Base-by-base conservation (phyloP, 345 rosid genomes). In the Murraya koenigii region DNA sequence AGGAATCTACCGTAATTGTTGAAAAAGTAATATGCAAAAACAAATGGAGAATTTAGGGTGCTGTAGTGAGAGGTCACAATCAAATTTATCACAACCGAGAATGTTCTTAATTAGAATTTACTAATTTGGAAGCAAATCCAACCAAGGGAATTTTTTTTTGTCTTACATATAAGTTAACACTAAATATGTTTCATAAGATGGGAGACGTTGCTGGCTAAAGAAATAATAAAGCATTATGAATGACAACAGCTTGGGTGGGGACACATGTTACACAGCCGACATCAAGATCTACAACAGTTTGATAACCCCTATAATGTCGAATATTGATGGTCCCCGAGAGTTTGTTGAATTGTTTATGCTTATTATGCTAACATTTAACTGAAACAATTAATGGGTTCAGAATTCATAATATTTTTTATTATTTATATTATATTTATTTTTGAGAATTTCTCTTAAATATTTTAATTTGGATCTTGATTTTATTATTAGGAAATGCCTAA, bases 241-340 rank as follows among this genome's bases (percentile, higher is more conserved):
- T 14, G 74, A 77, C 44, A 59, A 44, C 2, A 26, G 17, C 25
- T 19, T 47, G 2, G 38, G 9, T 9, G 13, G 66, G 66, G 49
- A 32, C 32, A 41, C 22, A 58, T 15, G 73, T 60, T 32, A 6
- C 36, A 22, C 55, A 33, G 71, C 23, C 33, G 25, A 70, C 75
- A 70, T 71, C 54, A 62, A 70, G 80, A 63, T 78, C 35, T 35
- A 71, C 69, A 32, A 36, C 13, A 68, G 5, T 66, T 15, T 60
- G 33, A 60, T 14, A 39, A 22, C 41, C 25, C 14, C 44, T 6
- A 73, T 22, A 59, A 59, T 23, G 5, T n/a, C 35, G 49, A 44
- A 44, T 44, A 35, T 61, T 32, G 44, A 66, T 36, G 15, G 69
- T 66, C 32, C 25, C 64, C 52, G 5, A 66, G 58, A 11, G 4